Evolutionary conservation across 164 flowering plant genomes (phyloP).

Genomic region (Houttuynia cordata): DNA sequence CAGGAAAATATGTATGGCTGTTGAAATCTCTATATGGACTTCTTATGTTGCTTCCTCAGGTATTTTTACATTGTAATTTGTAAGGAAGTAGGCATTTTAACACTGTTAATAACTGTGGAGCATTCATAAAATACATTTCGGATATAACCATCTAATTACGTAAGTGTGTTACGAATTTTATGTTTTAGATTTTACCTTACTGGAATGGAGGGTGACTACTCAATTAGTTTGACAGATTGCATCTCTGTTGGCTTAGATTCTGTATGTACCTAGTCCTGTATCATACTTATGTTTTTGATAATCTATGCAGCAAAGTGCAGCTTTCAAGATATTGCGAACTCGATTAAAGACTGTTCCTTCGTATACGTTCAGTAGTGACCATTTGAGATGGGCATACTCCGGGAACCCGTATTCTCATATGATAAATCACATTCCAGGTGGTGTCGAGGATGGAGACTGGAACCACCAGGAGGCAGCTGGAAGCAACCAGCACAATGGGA

Average conservation of each 20-base stretch:
- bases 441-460: conserved; percentile 42
- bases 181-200: background rate
- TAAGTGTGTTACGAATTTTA: too few relatives aligned
- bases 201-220: background rate
- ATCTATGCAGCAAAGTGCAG: conserved; percentile 84
- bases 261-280: background rate
- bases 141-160: too few relatives aligned
- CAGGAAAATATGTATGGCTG: conserved; percentile 77
- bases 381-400: conserved; percentile 17
- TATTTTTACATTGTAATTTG: conserved; percentile 10
- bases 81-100: background rate
- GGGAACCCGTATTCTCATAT: conserved; percentile 16
- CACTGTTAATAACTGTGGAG: background rate
- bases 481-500: conserved; percentile 35
- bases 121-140: too few relatives aligned
- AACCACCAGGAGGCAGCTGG: conserved; percentile 20
- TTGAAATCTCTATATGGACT: conserved; percentile 86
- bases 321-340: conserved; percentile 75
- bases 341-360: conserved; percentile 77
- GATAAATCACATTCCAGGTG: conserved; percentile 14
- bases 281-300: conserved; percentile 1
- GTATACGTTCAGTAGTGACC: conserved; percentile 48
- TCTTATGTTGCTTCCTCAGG: conserved; percentile 97
- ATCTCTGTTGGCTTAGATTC: background rate
- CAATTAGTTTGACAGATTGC: background rate